phyloP scores from a whole-genome alignment of 2,329 filamentous ascomycete genomes.

The Penicillium fuscoglaucum region DNA sequence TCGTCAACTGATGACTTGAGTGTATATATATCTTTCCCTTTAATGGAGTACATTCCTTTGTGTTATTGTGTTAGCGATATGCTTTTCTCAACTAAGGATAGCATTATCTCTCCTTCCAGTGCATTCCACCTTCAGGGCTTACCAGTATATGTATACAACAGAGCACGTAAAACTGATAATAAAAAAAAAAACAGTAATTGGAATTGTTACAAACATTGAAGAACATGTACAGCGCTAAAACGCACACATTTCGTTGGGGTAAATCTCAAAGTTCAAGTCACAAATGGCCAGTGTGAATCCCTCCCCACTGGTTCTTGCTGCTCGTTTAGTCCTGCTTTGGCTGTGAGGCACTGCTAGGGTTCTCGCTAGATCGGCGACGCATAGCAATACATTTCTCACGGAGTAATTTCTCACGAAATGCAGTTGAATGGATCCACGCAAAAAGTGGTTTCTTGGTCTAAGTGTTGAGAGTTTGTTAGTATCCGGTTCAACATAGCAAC shows the following conservation, averaged over 20 bases:
- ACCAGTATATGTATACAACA: not conserved
- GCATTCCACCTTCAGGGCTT: not conserved
- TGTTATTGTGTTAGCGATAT: not conserved
- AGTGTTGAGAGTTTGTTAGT: not conserved
- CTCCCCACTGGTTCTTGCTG: not conserved
- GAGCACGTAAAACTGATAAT: not conserved
- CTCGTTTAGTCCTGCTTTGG: constrained; percentile 2
- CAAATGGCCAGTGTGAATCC: not conserved
- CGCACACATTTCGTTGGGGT: not conserved
- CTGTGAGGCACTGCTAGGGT: constrained; percentile 26
- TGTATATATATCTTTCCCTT: constrained; percentile 20
- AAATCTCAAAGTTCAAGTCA: not conserved
- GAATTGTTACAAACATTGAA: not conserved
- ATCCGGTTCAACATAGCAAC: not conserved
- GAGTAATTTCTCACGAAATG: constrained; percentile 40
- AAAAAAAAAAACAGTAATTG: not conserved
- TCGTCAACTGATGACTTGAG: constrained; percentile 12
- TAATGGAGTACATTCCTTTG: constrained; percentile 35
- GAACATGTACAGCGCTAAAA: constrained; percentile 2
- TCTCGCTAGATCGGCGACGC: constrained; percentile 27
- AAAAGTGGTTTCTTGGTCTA: constrained; percentile 15
- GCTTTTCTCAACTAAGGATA: too few species aligned
- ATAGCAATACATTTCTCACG: constrained; percentile 41
- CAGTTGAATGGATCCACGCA: constrained; percentile 32
- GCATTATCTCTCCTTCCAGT: not conserved